phyloP scores from a whole-genome alignment of 306 rosid genomes.

The Benincasa hispida region DNA sequence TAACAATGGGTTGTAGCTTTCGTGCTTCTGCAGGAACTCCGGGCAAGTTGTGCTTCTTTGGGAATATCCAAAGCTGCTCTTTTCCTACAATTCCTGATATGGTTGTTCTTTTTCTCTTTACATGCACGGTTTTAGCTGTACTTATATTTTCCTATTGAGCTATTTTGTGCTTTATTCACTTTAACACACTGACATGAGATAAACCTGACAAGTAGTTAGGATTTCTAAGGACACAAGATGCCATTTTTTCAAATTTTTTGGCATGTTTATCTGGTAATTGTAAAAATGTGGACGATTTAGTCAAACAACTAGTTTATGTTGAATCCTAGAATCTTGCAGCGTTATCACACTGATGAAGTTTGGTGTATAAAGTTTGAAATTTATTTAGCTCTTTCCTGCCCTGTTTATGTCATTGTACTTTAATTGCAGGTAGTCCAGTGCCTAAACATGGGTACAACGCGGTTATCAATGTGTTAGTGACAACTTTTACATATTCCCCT shows the following conservation, averaged over 20 bases:
- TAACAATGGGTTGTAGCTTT: neutral
- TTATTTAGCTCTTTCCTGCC: neutral
- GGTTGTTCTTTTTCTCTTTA: slow-evolving; percentile 20
- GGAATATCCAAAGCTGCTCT: slow-evolving; percentile 66
- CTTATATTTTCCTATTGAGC: neutral
- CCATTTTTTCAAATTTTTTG: neutral
- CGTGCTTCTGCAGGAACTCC: slow-evolving; percentile 62
- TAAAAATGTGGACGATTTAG: neutral
- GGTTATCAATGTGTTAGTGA: slow-evolving; percentile 76
- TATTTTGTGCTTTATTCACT: neutral
- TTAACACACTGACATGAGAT: neutral
- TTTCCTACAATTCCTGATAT: slow-evolving; percentile 62
- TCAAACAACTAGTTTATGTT: neutral
- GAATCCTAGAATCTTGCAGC: neutral
- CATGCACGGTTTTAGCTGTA: neutral
- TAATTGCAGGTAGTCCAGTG: slow-evolving; percentile 70
- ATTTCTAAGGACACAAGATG: neutral
- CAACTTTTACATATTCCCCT: neutral
- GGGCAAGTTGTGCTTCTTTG: slow-evolving; percentile 77
- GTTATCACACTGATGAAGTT: neutral
- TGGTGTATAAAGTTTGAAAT: neutral
- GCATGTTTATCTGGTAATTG: neutral
- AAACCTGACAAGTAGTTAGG: neutral
- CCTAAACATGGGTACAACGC: slow-evolving; percentile 88
- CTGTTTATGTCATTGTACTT: slow-evolving; percentile 9